Conservation (phyloP, 2,329 filamentous ascomycete species). For the Talaromyces sp. region DNA sequence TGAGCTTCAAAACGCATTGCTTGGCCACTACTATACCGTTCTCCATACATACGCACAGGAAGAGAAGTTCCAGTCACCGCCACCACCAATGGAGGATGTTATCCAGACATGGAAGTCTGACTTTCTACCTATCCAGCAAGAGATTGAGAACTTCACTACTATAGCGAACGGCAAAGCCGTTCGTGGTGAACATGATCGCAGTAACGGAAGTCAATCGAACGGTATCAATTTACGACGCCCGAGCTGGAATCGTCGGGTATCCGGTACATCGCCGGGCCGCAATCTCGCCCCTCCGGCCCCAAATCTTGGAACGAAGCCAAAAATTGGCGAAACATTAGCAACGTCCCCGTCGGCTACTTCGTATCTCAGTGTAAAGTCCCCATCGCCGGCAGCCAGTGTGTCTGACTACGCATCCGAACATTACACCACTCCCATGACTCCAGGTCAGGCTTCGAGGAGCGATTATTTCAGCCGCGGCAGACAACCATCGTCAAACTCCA, state of each 20-base stretch:
- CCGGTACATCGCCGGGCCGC: conserved; percentile 30
- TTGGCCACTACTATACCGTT: conserved; percentile 75
- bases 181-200: conserved; percentile 54
- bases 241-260: conserved; percentile 33
- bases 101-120: conserved; percentile 63
- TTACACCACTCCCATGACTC: conserved; percentile 27
- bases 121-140: conserved; percentile 63
- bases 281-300: conserved; percentile 30
- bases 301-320: conserved; percentile 31
- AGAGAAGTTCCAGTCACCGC: conserved; percentile 66
- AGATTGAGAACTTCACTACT: conserved; percentile 64
- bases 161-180: conserved; percentile 67
- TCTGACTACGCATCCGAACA: conserved; percentile 18
- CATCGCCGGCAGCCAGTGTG: conserved; percentile 30
- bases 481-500: conserved; percentile 39
- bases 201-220: conserved; percentile 44
- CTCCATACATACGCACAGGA: conserved; percentile 71
- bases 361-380: conserved; percentile 26
- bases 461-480: conserved; percentile 47
- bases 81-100: conserved; percentile 70
- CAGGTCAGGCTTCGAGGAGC: conserved; percentile 39
- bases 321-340: conserved; percentile 22
- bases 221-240: conserved; percentile 37
- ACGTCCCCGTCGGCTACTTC: conserved; percentile 31
- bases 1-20: conserved; percentile 72